Evolutionary conservation across 192 early-diverging fungal genomes (phyloP), one percentile per base, ranked within the genome.

Genomic region (Lunasporangiospora selenospora): DNA sequence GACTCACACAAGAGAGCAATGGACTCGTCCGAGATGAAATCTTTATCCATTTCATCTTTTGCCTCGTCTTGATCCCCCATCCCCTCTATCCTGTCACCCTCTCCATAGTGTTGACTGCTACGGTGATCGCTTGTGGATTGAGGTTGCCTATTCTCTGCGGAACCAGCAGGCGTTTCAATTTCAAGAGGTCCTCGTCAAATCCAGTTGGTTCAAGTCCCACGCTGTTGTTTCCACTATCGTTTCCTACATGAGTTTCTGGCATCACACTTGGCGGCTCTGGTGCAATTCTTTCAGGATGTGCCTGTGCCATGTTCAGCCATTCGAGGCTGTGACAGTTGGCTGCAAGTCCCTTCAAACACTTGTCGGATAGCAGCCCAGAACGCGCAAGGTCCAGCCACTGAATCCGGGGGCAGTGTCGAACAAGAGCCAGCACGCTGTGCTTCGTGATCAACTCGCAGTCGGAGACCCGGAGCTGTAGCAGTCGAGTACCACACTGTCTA

Each of bases 381-480:
- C 67, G 50, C 8, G 67, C 75, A 23, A 81, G 55, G 50, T 81
- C 80, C 31, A 81, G 39, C 80, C 80, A 81, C 41, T 75, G 51
- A 10, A 73, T 53, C 5, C 39, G 33, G 10, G 63, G 40, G 26
- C 77, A 79, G 38, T 67, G 58, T 27, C 65, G 48, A 24, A 65
- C 48, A 4, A 70, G 24, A n/a, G 61, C 50, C 31, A 61, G 32
- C 12, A 67, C 49, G 0, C 65, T 59, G 13, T 34, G 19, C 2
- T 46, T 32, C 4, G 80, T 73, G 27, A 81, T 27, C 10, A 43
- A 39, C 2, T 54, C 47, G 31, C 80, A 81, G 43, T 79, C 77
- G 6, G 66, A 70, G 8, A 79, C 34, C 1, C 64, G 53, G 12
- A 81, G 38, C 19, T 77, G 80, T 39, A 53, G 21, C 38, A 81